Evolutionary conservation across 345 rosid species (phyloP).

Genomic region (Trapa bicornis): DNA sequence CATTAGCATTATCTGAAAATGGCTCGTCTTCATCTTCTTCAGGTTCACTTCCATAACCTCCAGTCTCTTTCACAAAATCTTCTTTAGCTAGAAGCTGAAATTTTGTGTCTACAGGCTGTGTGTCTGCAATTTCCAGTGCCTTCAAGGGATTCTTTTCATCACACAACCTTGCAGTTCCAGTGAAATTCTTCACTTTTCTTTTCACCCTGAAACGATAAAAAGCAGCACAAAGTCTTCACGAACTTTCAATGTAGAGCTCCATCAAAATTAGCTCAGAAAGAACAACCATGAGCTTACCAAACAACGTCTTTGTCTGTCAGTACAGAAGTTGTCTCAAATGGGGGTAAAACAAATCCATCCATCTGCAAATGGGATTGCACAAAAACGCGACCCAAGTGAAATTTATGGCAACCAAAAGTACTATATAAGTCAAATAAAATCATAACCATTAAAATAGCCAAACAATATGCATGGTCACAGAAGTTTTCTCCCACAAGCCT

Average conservation of each 20-base stretch:
- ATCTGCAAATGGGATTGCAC: slow-evolving; percentile 36
- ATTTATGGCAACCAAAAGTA: neutral
- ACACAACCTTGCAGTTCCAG: slow-evolving; percentile 18
- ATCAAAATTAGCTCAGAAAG: neutral
- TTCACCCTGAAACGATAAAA: slow-evolving; percentile 35
- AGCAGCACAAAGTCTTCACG: neutral
- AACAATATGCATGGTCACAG: neutral
- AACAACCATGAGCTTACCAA: slow-evolving; percentile 33
- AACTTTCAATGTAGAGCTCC: neutral
- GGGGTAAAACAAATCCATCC: slow-evolving; percentile 84
- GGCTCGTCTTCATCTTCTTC: slow-evolving; percentile 32
- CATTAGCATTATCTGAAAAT: slow-evolving; percentile 15
- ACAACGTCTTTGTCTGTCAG: slow-evolving; percentile 71
- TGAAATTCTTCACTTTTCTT: slow-evolving; percentile 24
- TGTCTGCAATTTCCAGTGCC: slow-evolving; percentile 27
- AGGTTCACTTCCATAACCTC: slow-evolving; percentile 49
- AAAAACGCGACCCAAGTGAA: neutral
- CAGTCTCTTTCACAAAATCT: slow-evolving; percentile 53
- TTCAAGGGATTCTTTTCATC: slow-evolving; percentile 21
- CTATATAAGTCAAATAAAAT: neutral
- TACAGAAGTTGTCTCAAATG: slow-evolving; percentile 62
- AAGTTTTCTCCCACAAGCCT: neutral
- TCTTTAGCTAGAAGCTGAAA: slow-evolving; percentile 48
- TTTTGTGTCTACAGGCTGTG: slow-evolving; percentile 18
- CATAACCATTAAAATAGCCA: neutral